Base-by-base conservation (phyloP, 2,329 filamentous ascomycete species). In the Mycosphaerella sp. region DNA sequence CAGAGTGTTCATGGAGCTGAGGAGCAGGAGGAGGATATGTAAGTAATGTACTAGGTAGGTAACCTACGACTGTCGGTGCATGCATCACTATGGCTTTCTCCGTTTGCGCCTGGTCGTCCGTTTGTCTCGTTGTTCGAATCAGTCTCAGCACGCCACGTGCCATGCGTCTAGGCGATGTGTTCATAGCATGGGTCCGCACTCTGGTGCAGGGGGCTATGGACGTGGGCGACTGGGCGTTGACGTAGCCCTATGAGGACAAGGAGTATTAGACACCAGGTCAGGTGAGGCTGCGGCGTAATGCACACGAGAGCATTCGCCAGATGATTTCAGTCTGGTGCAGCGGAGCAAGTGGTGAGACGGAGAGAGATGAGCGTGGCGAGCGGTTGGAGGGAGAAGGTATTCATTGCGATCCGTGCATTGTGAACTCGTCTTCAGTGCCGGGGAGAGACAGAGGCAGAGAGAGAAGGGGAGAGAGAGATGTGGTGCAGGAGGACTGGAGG, bases 61-160 rank as follows among this genome's bases (percentile, higher is more conserved):
- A 29, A 32, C 26, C 29, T 36, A n/a, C 26, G 21, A 17, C 34
- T 9, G 44, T 46, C 29, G 36, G 32, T 45, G 45, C 34, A 39
- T 38, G 41, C 38, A 45, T 14, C 23, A 14, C 41, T 36, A 32
- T 41, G 21, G 21, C 21, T 21, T 41, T 21, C 47, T 38, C 21
- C 21, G 42, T 44, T 44, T 44, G 41, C 41, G 48, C 41, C 41
- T 51, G 48, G 10, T 39, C 48, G 39, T 44, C 45, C 38, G 32
- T 45, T 51, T 32, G 17, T 45, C 14, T 50, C 40, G 41, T 23
- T 43, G 38, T 11, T 47, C 31, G 39, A 39, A 47, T 36, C 51
- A 53, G 44, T 53, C 44, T 53, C 51, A 53, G 51, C 45, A 36
- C 42, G 38, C 51, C 51, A 53, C 51, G 44, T 53, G 51, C 45